Conservation (phyloP, 805 yeast genomes). For the Saccharomycopsis malanga region DNA sequence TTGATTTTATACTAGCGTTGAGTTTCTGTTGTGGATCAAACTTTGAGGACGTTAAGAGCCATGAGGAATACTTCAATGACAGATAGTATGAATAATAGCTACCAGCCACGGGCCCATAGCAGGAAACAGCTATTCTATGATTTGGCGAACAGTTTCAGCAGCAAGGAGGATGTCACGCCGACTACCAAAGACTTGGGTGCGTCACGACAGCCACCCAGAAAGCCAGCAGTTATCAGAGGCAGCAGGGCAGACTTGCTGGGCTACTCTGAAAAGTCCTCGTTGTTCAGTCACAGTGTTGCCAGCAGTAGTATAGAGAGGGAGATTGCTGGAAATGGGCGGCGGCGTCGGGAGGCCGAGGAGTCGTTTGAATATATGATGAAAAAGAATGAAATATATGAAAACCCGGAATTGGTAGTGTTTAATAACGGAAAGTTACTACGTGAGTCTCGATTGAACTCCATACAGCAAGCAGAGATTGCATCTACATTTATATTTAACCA, state of each 20-base stretch:
- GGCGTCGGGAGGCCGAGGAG: background rate
- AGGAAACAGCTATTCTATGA: background rate
- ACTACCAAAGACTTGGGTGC: background rate
- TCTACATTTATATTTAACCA: conserved; percentile 16
- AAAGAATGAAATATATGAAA: background rate
- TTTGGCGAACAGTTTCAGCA: background rate
- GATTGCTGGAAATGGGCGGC: background rate
- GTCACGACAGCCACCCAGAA: background rate
- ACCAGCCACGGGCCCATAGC: background rate
- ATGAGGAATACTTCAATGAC: too few species aligned
- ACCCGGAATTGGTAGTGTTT: conserved; percentile 12
- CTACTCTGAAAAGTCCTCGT: background rate
- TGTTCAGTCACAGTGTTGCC: background rate
- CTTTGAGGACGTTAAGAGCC: too few species aligned
- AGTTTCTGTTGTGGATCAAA: too few species aligned
- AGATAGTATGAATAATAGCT: background rate
- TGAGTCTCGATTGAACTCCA: conserved; percentile 12
- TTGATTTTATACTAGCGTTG: too few species aligned
- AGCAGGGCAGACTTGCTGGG: background rate
- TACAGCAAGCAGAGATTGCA: conserved; percentile 15
- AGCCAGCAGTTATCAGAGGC: background rate
- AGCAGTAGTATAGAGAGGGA: background rate
- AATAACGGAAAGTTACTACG: conserved; percentile 14
- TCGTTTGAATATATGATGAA: background rate
- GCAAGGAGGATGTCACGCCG: background rate